phyloP scores from a whole-genome alignment of 2,329 filamentous ascomycete species.

The Aureobasidium namibiae region DNA sequence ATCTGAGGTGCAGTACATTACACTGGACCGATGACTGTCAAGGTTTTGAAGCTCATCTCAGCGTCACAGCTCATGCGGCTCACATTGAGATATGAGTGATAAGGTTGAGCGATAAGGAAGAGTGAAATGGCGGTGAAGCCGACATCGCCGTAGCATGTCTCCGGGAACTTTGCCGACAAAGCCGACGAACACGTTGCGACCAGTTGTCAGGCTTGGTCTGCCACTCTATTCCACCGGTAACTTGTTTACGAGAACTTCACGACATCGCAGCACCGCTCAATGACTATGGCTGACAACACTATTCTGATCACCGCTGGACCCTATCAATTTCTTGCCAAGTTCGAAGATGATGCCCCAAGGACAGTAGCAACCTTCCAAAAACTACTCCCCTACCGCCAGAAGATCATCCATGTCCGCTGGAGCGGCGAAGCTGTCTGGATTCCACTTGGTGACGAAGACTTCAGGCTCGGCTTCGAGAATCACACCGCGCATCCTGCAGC shows the following conservation, averaged over 20 bases:
- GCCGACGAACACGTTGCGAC: background rate
- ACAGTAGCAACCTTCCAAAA: background rate
- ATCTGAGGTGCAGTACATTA: background rate
- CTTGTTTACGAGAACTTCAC: background rate
- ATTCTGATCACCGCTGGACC: background rate
- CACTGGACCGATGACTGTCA: background rate
- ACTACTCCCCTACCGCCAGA: background rate
- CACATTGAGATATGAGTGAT: background rate
- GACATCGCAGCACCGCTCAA: background rate
- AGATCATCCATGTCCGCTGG: background rate
- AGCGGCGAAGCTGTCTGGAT: background rate
- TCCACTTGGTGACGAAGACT: background rate
- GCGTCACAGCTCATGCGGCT: background rate
- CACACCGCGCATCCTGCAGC: background rate
- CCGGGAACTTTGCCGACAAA: background rate
- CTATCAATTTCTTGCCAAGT: background rate
- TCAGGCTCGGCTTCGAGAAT: background rate
- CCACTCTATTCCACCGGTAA: background rate
- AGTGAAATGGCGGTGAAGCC: no score
- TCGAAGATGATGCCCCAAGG: background rate
- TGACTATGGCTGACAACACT: no score
- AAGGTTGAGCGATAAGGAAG: background rate
- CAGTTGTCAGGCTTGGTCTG: no score
- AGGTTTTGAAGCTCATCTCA: background rate
- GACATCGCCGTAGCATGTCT: no score